Evolutionary conservation across 2,329 filamentous ascomycete genomes (phyloP).

Genomic region (Phyllosticta citribraziliensis): DNA sequence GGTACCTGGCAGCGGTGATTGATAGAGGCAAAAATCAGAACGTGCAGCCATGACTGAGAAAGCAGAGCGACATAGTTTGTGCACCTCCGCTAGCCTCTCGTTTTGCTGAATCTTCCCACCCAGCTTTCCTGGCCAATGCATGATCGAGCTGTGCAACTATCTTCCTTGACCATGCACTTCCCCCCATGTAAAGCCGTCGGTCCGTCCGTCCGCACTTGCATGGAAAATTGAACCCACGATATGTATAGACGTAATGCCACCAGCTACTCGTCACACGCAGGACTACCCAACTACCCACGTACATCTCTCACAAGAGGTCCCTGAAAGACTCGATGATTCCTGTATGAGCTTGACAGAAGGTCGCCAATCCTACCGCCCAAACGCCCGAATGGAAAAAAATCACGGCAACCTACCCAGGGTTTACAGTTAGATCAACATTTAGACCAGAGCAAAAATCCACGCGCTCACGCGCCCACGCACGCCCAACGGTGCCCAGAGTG

Average conservation of each 20-base stretch:
- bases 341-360: neutral
- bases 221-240: neutral
- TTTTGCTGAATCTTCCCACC: neutral
- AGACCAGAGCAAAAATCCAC: too few relatives aligned
- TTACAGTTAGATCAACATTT: too few relatives aligned
- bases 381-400: neutral
- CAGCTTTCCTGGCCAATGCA: neutral
- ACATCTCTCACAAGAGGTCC: neutral
- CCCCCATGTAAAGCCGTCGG: neutral
- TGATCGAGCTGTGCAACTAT: neutral
- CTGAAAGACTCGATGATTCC: neutral
- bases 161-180: neutral
- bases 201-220: neutral
- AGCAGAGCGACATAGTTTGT: neutral
- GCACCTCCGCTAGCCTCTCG: neutral
- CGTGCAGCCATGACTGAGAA: neutral
- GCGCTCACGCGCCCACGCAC: too few relatives aligned
- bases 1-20: neutral
- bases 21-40: neutral
- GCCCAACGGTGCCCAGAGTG: too few relatives aligned
- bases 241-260: neutral
- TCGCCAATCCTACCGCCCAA: neutral
- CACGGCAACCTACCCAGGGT: neutral
- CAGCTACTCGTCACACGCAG: neutral
- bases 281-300: neutral